These are phyloP conservation scores for Scheffersomyces cryptocercus DNA, from an alignment of 1,139 yeast species.

Conservation along the genomic window DNA sequence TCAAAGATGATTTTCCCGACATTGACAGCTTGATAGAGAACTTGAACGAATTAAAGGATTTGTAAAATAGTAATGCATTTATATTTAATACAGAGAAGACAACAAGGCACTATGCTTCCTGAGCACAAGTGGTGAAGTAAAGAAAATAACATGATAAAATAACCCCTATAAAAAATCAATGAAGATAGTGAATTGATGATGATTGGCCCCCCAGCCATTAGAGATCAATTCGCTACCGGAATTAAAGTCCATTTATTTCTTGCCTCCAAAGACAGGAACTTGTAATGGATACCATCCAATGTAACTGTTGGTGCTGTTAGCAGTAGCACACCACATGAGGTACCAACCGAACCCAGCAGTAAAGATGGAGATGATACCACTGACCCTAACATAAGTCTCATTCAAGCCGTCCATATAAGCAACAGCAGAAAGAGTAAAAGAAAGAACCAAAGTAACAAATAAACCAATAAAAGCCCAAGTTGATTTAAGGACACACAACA, in stretches of 20 bases:
- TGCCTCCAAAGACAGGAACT: no score
- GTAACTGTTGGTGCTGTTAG: no score
- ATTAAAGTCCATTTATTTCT: no score
- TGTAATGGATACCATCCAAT: no score
- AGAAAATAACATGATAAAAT: background rate
- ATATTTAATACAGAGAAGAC: background rate
- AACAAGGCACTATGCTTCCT: background rate
- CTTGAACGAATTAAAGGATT: slow-evolving; percentile 34
- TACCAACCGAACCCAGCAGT: slow-evolving; percentile 21
- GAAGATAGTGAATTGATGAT: background rate
- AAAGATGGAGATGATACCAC: slow-evolving; percentile 46
- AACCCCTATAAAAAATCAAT: background rate
- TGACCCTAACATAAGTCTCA: slow-evolving; percentile 33
- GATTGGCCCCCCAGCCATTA: background rate
- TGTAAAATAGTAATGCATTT: slow-evolving; percentile 3
- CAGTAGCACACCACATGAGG: background rate
- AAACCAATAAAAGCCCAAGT: slow-evolving; percentile 41
- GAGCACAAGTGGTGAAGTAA: background rate
- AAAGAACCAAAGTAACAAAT: slow-evolving; percentile 37
- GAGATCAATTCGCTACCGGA: background rate
- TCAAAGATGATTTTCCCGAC: slow-evolving; percentile 47
- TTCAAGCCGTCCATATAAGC: slow-evolving; percentile 36
- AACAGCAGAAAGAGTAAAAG: slow-evolving; percentile 44
- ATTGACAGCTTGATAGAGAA: slow-evolving; percentile 43
- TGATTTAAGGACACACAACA: slow-evolving; percentile 43